Evolutionary conservation across 768 basidiomycete species (phyloP).

Genomic region (Cantharellus anzutake): DNA sequence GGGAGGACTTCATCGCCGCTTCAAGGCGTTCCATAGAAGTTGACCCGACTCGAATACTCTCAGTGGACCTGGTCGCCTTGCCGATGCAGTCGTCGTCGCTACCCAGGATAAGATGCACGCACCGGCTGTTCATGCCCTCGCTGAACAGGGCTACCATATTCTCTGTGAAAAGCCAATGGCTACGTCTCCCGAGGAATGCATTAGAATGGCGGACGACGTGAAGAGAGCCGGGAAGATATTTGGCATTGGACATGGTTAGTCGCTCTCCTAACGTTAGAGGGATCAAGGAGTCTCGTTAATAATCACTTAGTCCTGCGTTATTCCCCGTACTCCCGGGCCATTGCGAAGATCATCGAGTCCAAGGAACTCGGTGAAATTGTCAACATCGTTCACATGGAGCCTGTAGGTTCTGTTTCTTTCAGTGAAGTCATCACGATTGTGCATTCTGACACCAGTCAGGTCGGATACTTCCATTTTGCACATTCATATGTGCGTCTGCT

Average conservation of each 20-base stretch:
- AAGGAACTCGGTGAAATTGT: slow-evolving; percentile 56
- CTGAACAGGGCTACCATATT: slow-evolving; percentile 68
- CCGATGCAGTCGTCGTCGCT: slow-evolving; percentile 64
- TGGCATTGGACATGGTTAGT: slow-evolving; percentile 70
- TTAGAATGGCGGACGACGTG: slow-evolving; percentile 55
- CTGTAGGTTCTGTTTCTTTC: slow-evolving; percentile 26
- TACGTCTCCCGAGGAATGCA: slow-evolving; percentile 47
- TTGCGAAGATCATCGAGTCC: slow-evolving; percentile 52
- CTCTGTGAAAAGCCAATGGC: slow-evolving; percentile 92
- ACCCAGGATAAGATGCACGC: slow-evolving; percentile 69
- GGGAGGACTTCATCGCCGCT: slow-evolving; percentile 49
- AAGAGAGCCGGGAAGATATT: slow-evolving; percentile 55
- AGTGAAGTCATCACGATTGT: neutral
- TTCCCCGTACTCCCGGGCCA: slow-evolving; percentile 58
- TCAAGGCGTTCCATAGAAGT: slow-evolving; percentile 19
- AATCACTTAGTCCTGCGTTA: slow-evolving; percentile 55
- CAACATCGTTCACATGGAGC: slow-evolving; percentile 72
- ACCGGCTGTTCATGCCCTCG: slow-evolving; percentile 56
- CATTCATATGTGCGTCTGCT: slow-evolving; percentile 48
- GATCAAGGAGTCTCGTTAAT: neutral
- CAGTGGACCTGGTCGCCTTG: slow-evolving; percentile 31
- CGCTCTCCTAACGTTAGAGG: neutral
- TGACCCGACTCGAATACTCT: slow-evolving; percentile 25
- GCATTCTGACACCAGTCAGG: neutral
- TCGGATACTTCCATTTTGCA: slow-evolving; percentile 64